These are phyloP conservation scores for Patellifolia procumbens DNA, from an alignment of 179 eudicot genomes.

Conservation along the genomic window DNA sequence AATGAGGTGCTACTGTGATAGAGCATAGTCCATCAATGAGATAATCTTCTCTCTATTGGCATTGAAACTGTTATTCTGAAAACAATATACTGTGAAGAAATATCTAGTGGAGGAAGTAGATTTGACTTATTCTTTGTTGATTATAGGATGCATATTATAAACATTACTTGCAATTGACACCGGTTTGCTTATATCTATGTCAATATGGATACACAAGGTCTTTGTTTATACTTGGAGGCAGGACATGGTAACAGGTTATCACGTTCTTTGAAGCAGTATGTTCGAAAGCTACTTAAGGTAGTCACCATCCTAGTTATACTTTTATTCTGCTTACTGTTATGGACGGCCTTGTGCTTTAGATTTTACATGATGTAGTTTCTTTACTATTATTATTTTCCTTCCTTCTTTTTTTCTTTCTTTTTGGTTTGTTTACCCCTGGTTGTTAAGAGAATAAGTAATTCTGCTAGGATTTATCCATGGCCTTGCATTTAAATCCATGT, in stretches of 20 bases:
- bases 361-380: neutral
- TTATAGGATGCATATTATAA: neutral
- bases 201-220: constrained; percentile 42
- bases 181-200: constrained; percentile 3
- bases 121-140: neutral
- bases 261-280: constrained; percentile 55
- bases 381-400: neutral
- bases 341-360: neutral
- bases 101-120: neutral
- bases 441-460: neutral
- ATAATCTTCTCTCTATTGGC: neutral
- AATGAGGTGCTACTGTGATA: neutral
- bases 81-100: neutral
- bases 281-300: constrained; percentile 77
- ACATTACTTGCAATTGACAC: neutral
- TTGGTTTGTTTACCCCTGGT: too few relatives aligned
- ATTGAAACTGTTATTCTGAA: neutral
- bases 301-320: neutral
- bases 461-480: neutral
- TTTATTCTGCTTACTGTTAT: neutral
- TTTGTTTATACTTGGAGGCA: constrained; percentile 54
- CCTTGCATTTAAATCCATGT: neutral
- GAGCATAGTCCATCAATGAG: neutral
- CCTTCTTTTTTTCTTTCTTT: neutral
- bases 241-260: constrained; percentile 70